Conservation (phyloP, 2,329 filamentous ascomycete species). For the Exophiala oligosperma region DNA sequence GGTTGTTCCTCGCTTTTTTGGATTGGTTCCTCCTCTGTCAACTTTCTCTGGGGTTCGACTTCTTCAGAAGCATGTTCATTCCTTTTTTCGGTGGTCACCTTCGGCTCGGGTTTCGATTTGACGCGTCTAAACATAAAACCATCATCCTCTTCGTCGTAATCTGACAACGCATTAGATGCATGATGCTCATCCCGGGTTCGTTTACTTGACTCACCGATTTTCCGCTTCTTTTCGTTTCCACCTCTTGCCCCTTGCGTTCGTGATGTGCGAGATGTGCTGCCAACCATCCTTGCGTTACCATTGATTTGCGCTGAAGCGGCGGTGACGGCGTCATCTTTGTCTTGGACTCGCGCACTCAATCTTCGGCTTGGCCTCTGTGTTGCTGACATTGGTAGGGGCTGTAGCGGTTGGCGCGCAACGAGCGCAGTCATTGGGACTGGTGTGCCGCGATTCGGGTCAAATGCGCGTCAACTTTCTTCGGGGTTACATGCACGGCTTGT, state of each 20-base stretch:
- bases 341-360: slow-evolving; percentile 38
- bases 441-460: not conserved
- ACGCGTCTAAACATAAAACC: slow-evolving; percentile 74
- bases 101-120: slow-evolving; percentile 52
- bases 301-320: slow-evolving; percentile 18
- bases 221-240: slow-evolving; percentile 40
- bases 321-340: slow-evolving; percentile 34
- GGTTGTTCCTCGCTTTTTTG: slow-evolving; percentile 32
- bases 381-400: slow-evolving; percentile 34
- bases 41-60: slow-evolving; percentile 18
- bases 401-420: slow-evolving; percentile 34
- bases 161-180: slow-evolving; percentile 30
- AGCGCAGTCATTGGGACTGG: slow-evolving; percentile 33
- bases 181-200: not conserved
- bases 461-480: not conserved
- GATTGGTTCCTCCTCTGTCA: slow-evolving; percentile 33
- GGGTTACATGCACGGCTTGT: not conserved
- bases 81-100: slow-evolving; percentile 13
- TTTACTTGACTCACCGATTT: slow-evolving; percentile 41
- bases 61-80: slow-evolving; percentile 32
- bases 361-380: slow-evolving; percentile 29
- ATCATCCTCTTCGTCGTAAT: slow-evolving; percentile 73
- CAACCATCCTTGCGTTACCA: slow-evolving; percentile 20
- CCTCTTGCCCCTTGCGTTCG: slow-evolving; percentile 28
- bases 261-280: slow-evolving; percentile 13